A percentile compares a stretch with the other conserved stretches of the same genome.
These are phyloP conservation scores for Xylariaceae sp. DNA, from an alignment of 2,329 filamentous ascomycete genomes.

Conservation along the genomic window DNA sequence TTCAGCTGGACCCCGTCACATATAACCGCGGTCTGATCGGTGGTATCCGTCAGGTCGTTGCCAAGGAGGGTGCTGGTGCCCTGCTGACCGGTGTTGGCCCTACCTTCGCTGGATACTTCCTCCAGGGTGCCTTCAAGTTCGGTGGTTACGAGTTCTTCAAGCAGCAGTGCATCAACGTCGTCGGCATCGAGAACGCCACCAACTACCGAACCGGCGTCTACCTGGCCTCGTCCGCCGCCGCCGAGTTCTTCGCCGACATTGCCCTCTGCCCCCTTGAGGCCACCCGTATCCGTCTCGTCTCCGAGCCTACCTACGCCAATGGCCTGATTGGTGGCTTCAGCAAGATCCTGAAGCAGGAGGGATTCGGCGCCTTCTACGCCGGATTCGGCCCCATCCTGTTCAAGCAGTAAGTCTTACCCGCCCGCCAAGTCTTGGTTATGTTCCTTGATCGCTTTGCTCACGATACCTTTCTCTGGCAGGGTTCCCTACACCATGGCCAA, in stretches of 20 bases:
- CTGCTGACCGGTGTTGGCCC: slow-evolving; percentile 67
- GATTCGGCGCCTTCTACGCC: slow-evolving; percentile 68
- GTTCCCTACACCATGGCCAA: slow-evolving; percentile 78
- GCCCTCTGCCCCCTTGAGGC: slow-evolving; percentile 72
- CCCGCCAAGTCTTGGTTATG: neutral
- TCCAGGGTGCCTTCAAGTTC: slow-evolving; percentile 76
- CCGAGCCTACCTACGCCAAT: slow-evolving; percentile 63
- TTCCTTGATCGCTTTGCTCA: slow-evolving; percentile 1
- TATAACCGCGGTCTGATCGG: slow-evolving; percentile 72
- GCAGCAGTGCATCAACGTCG: slow-evolving; percentile 64
- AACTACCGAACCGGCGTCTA: slow-evolving; percentile 65
- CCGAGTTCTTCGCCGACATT: slow-evolving; percentile 55
- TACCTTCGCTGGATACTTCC: slow-evolving; percentile 71
- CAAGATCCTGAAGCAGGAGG: slow-evolving; percentile 66
- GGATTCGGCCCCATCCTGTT: slow-evolving; percentile 69
- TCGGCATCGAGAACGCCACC: slow-evolving; percentile 60
- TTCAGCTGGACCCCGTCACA: slow-evolving; percentile 69
- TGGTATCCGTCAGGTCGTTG: slow-evolving; percentile 66
- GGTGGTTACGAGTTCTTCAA: slow-evolving; percentile 81
- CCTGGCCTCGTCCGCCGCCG: slow-evolving; percentile 50
- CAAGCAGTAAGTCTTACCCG: slow-evolving; percentile 52
- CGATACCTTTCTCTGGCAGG: slow-evolving; percentile 38
- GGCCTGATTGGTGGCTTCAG: slow-evolving; percentile 62
- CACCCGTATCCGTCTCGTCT: slow-evolving; percentile 72
- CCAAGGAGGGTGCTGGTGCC: slow-evolving; percentile 65